Evolutionary conservation across 352 stramenopile species (phyloP), one percentile per base, ranked within the genome.

Genomic region (Pythium chondricola): DNA sequence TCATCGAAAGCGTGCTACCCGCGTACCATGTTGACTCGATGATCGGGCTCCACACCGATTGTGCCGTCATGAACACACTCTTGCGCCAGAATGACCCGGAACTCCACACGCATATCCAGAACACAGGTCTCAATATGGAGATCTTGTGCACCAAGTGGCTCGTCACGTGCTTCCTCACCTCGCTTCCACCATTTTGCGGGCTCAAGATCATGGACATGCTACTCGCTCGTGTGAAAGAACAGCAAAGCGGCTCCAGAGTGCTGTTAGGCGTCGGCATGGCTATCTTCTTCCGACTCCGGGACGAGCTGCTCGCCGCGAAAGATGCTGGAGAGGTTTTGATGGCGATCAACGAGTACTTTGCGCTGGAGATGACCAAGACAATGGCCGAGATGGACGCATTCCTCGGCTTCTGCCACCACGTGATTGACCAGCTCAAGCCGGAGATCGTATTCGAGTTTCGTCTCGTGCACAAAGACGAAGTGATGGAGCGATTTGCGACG

Each of bases 71-170:
- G 69, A 75, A 90, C 56, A 86, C 77, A 10, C 58, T 89, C n/a
- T 38, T 93, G 38, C 61, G 57, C 13, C 81, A 89, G 39, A 93
- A 93, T 26, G 81, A 93, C 41, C 55, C 66, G 10, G 74, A 88
- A 17, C 57, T 93, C n/a, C 74, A 88, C 33, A 30, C 58, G 1
- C 75, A 90, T 43, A 59, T 93, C 39, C 72, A 76, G 24, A 76
- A 84, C 24, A 63, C 88, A 7, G 81, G 81, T 0, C 56, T 93
- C 36, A 93, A 93, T 56, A 93, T 93, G 81, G 81, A 93, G 45
- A 88, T 93, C 44, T 53, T 93, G 21, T 93, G 81, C 61, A 93
- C 81, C 2, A 90, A 93, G 48, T 93, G 81, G 81, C 74, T 93
- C n/a, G 79, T 93, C 31, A 89, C 81, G 35, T 89, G 75, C 49